Conservation (phyloP, 2,329 filamentous ascomycete genomes). For the Xylaria sp. region DNA sequence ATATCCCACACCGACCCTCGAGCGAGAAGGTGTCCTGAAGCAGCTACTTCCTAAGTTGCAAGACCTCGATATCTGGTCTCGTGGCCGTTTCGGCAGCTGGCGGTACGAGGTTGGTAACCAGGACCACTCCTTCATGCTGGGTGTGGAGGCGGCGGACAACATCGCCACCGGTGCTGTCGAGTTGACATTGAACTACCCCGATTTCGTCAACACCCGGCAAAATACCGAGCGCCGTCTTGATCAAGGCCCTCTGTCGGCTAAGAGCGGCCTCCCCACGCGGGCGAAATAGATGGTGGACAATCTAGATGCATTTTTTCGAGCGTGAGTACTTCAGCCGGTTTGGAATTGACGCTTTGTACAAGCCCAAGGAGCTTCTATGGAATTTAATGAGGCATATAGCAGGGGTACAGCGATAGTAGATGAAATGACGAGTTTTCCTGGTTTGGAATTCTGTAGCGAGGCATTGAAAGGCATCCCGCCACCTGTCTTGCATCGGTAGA, state of each 20-base stretch:
- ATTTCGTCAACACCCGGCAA: slow-evolving; percentile 84
- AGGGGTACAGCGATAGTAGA: slow-evolving; percentile 27
- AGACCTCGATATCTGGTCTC: slow-evolving; percentile 89
- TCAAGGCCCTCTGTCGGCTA: slow-evolving; percentile 47
- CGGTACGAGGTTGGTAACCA: slow-evolving; percentile 95
- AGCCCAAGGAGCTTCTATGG: slow-evolving; percentile 29
- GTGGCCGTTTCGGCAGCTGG: slow-evolving; percentile 98
- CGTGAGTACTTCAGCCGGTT: slow-evolving; percentile 11
- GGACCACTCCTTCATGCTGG: slow-evolving; percentile 97
- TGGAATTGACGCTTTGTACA: slow-evolving; percentile 12
- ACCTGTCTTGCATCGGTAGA: slow-evolving; percentile 22
- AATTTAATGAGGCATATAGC: slow-evolving; percentile 34
- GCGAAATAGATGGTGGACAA: slow-evolving; percentile 18
- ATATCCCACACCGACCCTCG: slow-evolving; percentile 92
- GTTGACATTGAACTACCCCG: slow-evolving; percentile 93
- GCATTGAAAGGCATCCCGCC: slow-evolving; percentile 15
- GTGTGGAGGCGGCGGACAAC: slow-evolving; percentile 90
- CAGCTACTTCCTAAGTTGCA: slow-evolving; percentile 92
- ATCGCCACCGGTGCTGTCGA: slow-evolving; percentile 89
- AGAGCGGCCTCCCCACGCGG: slow-evolving; percentile 47
- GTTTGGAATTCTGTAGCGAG: slow-evolving; percentile 30
- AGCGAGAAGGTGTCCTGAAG: slow-evolving; percentile 93
- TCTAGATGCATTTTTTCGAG: slow-evolving; percentile 9
- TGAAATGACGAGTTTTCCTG: slow-evolving; percentile 31
- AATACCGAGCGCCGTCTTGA: slow-evolving; percentile 70